These are phyloP conservation scores for Ascosphaera aggregata DNA, from an alignment of 2,329 filamentous ascomycete genomes.

Conservation along the genomic window DNA sequence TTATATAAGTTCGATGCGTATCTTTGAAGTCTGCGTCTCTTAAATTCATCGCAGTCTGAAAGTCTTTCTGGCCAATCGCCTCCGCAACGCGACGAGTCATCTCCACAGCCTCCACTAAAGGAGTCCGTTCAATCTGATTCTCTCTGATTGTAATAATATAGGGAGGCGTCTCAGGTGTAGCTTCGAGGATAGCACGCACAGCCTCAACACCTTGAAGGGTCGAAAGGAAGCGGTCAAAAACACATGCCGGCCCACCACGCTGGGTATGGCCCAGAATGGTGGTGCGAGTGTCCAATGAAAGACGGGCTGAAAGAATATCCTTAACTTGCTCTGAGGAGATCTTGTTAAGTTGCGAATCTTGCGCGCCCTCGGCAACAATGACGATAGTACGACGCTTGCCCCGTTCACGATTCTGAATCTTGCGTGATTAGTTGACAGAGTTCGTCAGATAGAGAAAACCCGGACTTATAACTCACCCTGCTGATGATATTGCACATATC, in stretches of 20 bases:
- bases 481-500: slow-evolving; percentile 64
- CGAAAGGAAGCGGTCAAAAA: slow-evolving; percentile 81
- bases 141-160: slow-evolving; percentile 93
- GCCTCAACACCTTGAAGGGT: slow-evolving; percentile 89
- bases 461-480: slow-evolving; percentile 26
- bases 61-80: slow-evolving; percentile 66
- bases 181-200: slow-evolving; percentile 73
- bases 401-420: slow-evolving; percentile 47
- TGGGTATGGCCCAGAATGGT: slow-evolving; percentile 96
- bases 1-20: slow-evolving; percentile 73
- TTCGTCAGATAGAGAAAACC: background rate
- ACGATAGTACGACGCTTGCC: slow-evolving; percentile 97
- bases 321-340: slow-evolving; percentile 67
- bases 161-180: slow-evolving; percentile 69
- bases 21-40: slow-evolving; percentile 87
- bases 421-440: slow-evolving; percentile 8
- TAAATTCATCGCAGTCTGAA: slow-evolving; percentile 64
- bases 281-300: slow-evolving; percentile 75
- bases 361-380: slow-evolving; percentile 69
- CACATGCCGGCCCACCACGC: slow-evolving; percentile 72
- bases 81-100: slow-evolving; percentile 66
- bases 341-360: slow-evolving; percentile 61
- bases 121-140: slow-evolving; percentile 87
- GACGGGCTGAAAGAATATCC: slow-evolving; percentile 57
- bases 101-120: slow-evolving; percentile 67